These are phyloP conservation scores for Apiotrichum siamense DNA, from an alignment of 1,284 basidiomycete genomes.

Conservation along the genomic window DNA sequence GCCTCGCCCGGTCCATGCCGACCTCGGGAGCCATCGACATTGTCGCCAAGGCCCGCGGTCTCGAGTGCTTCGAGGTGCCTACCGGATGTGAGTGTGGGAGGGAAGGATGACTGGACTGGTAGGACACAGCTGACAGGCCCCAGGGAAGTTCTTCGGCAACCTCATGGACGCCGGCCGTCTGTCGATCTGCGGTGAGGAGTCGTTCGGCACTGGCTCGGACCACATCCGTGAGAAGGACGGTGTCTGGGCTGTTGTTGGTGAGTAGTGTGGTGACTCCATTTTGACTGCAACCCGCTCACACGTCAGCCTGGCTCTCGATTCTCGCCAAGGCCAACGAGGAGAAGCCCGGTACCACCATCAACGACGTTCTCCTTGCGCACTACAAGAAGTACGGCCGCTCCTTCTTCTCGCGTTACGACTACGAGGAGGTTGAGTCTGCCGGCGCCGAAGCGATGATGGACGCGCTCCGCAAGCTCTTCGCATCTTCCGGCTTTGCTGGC, in stretches of 20 bases:
- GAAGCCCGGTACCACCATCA: conserved; percentile 73
- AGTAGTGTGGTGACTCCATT: too few species aligned
- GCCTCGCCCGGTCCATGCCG: conserved; percentile 93
- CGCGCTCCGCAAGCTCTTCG: conserved; percentile 67
- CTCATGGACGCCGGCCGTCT: conserved; percentile 96
- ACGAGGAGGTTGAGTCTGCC: conserved; percentile 91
- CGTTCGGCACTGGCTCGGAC: conserved; percentile 98
- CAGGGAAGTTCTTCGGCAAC: conserved; percentile 99
- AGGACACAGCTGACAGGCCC: background rate
- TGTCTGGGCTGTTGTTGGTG: conserved; percentile 91
- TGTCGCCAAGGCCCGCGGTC: conserved; percentile 88
- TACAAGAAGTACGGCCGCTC: conserved; percentile 91
- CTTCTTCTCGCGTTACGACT: conserved; percentile 98
- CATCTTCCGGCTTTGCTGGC: conserved; percentile 60
- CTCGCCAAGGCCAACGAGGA: conserved; percentile 86
- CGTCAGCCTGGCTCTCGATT: conserved; percentile 90
- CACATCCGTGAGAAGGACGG: conserved; percentile 99
- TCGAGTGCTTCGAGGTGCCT: conserved; percentile 93
- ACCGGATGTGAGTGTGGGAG: conserved; percentile 61
- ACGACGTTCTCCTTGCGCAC: conserved; percentile 77
- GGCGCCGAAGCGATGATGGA: conserved; percentile 81
- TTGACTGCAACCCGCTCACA: background rate
- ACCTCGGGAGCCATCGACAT: conserved; percentile 95
- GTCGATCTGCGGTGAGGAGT: conserved; percentile 98
- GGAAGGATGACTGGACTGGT: background rate